A percentile compares a stretch with the other conserved stretches of the same genome.
phyloP scores from a whole-genome alignment of 495 filamentous ascomycete species.

The Lasiosphaeria ovina region DNA sequence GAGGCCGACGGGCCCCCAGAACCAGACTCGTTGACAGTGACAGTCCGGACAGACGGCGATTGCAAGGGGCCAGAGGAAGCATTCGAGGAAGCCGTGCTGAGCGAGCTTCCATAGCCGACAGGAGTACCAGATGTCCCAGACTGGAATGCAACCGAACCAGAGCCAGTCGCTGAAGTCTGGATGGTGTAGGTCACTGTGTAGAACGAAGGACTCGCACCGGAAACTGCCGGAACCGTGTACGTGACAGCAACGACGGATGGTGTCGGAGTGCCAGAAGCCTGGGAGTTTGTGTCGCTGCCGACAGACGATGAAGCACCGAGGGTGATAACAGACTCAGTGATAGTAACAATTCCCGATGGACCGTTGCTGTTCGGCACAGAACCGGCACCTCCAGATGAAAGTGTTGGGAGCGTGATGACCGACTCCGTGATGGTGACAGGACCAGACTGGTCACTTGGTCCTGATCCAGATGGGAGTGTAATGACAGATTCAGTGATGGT shows the following conservation, averaged over 20 bases:
- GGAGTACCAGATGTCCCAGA: neutral
- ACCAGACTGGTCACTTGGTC: neutral
- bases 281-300: neutral
- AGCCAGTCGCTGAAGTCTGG: neutral
- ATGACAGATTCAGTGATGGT: conserved; percentile 4
- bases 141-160: neutral
- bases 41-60: neutral
- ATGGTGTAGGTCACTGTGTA: conserved; percentile 27
- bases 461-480: neutral
- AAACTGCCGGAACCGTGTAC: conserved; percentile 19
- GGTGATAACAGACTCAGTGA: conserved; percentile 11
- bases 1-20: neutral
- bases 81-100: conserved; percentile 1
- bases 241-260: conserved; percentile 20
- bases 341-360: conserved; percentile 2
- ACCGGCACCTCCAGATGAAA: neutral
- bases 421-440: conserved; percentile 12
- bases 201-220: conserved; percentile 8
- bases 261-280: neutral
- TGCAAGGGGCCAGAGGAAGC: neutral
- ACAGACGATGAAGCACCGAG: conserved; percentile 6
- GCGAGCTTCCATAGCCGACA: conserved; percentile 10
- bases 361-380: neutral
- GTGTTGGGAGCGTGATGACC: neutral
- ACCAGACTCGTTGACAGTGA: neutral